Percentiles rank a stretch among this genome's conserved stretches.
Evolutionary conservation across 1,139 yeast species (phyloP).

Genomic region (Kurtzmaniella quercitrusa): DNA sequence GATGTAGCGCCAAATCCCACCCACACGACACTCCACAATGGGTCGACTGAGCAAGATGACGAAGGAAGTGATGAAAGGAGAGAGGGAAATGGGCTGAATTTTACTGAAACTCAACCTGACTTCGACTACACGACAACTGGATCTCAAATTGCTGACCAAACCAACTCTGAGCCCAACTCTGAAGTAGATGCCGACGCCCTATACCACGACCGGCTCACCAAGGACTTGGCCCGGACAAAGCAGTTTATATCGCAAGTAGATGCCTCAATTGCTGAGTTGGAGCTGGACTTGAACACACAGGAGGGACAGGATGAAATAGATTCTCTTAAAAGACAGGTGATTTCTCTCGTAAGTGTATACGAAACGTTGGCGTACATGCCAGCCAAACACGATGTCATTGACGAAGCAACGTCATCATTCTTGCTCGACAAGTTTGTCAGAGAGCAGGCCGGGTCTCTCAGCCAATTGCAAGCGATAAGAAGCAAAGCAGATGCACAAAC

Average conservation of each 20-base stretch:
- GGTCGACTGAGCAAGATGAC: too few species aligned
- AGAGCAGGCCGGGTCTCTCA: slow-evolving; percentile 12
- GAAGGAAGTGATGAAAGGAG: too few species aligned
- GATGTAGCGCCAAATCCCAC: too few species aligned
- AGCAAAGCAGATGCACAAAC: background rate
- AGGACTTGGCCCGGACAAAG: background rate
- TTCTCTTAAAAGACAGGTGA: slow-evolving; percentile 14
- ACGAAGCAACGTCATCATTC: slow-evolving; percentile 30
- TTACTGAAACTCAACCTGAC: background rate
- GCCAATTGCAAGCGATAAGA: background rate
- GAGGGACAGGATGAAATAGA: background rate
- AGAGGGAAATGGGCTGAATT: too few species aligned
- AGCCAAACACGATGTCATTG: slow-evolving; percentile 35
- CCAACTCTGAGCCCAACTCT: background rate
- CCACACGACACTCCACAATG: too few species aligned
- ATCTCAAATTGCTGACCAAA: background rate
- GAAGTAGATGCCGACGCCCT: background rate
- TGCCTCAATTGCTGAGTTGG: slow-evolving; percentile 3
- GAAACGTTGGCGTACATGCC: slow-evolving; percentile 28
- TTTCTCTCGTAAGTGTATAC: slow-evolving; percentile 27
- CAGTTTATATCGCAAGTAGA: background rate
- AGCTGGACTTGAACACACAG: slow-evolving; percentile 2
- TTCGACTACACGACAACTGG: background rate
- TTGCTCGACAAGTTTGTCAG: slow-evolving; percentile 15
- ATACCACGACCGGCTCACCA: background rate